Evolutionary conservation across 768 basidiomycete species (phyloP).

Genomic region (Phlebiopsis gigantea): DNA sequence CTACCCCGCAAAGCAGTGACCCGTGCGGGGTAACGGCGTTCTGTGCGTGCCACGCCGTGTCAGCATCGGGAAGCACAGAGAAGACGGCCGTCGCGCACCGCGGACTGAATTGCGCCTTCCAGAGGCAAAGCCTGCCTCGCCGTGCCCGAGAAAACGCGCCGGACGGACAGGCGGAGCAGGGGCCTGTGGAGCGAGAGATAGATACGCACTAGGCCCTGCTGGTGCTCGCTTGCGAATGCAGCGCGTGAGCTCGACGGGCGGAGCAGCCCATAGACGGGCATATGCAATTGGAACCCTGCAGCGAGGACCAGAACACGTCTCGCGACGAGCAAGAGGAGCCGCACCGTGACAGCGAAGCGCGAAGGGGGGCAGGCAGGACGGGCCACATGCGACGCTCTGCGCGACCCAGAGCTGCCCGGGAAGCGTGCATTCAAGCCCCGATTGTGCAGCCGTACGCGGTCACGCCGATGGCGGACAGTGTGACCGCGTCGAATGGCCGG

Average conservation of each 20-base stretch:
- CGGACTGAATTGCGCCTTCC: not conserved
- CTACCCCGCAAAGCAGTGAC: slow-evolving; percentile 6
- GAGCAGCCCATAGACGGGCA: not conserved
- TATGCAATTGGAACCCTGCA: not conserved
- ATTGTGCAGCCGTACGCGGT: not conserved
- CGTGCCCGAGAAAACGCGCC: not conserved
- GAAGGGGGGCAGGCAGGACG: not conserved
- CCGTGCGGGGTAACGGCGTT: not conserved
- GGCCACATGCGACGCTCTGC: not conserved
- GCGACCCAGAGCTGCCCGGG: not conserved
- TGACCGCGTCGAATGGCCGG: slow-evolving; percentile 5
- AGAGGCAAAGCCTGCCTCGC: not conserved
- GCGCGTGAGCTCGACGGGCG: not conserved
- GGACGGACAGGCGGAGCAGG: not conserved
- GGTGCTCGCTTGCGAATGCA: not conserved
- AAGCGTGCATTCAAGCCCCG: not conserved
- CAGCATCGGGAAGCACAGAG: not conserved
- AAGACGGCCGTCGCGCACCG: not conserved
- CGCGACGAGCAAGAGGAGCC: not conserved
- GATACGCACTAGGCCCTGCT: not conserved
- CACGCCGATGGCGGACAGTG: slow-evolving; percentile 5
- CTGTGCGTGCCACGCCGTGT: not conserved
- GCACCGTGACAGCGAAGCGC: not conserved
- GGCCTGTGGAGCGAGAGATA: not conserved
- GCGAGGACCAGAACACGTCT: not conserved